Conservation (phyloP, 805 yeast genomes). For the Nakazawaea laoshanensis region DNA sequence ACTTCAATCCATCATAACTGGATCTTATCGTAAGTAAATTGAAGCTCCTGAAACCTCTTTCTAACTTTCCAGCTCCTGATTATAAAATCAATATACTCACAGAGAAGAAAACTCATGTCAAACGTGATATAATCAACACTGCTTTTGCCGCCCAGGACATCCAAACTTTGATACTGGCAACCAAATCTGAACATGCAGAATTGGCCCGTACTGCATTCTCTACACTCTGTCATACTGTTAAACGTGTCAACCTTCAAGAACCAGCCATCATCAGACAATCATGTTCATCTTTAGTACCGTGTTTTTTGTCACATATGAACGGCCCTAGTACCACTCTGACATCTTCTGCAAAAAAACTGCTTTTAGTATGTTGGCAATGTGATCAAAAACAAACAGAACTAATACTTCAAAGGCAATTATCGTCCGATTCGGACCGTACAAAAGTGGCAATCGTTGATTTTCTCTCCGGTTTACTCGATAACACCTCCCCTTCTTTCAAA, state of each 20-base stretch:
- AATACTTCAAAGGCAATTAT: no score
- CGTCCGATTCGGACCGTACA: no score
- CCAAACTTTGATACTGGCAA: constrained; percentile 38
- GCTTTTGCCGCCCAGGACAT: constrained; percentile 39
- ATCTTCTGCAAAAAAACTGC: constrained; percentile 38
- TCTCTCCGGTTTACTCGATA: no score
- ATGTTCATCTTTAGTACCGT: constrained; percentile 39
- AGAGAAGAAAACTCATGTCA: constrained; percentile 43
- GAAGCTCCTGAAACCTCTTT: background rate
- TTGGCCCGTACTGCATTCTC: constrained; percentile 37
- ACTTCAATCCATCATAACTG: no score
- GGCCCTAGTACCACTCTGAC: constrained; percentile 29
- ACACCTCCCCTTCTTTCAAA: no score
- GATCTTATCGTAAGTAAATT: background rate
- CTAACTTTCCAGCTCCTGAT: background rate
- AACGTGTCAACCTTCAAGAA: constrained; percentile 52
- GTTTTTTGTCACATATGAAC: constrained; percentile 36
- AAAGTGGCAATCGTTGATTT: no score
- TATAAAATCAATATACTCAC: constrained; percentile 4
- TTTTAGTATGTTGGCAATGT: constrained; percentile 42
- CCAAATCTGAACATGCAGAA: constrained; percentile 23
- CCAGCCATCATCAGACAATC: constrained; percentile 30
- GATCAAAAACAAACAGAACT: constrained; percentile 12
- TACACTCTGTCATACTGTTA: constrained; percentile 46
- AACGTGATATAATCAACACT: constrained; percentile 45